Evolutionary conservation across 192 early-diverging fungal species (phyloP).

Genomic region (Coemansia sp.): DNA sequence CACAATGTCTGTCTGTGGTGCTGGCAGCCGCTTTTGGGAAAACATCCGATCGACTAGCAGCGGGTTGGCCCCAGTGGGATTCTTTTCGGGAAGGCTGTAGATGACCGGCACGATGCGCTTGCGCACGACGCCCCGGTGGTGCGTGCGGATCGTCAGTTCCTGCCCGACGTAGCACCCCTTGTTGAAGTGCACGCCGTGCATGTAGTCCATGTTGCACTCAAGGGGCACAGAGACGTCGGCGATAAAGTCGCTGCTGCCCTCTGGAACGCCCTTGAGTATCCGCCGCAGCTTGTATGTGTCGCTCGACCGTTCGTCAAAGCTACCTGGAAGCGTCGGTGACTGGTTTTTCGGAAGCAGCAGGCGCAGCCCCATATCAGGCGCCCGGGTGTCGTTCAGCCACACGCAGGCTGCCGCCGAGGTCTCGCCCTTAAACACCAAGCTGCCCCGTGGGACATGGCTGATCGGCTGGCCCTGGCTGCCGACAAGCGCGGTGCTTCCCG

Average conservation of each 20-base stretch:
- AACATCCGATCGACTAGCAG: constrained; percentile 13
- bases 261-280: constrained; percentile 82
- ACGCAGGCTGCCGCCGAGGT: constrained; percentile 15
- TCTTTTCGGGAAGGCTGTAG: neutral
- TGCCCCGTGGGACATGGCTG: constrained; percentile 35
- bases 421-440: constrained; percentile 36
- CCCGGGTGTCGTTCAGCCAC: constrained; percentile 56
- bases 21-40: constrained; percentile 4
- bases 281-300: constrained; percentile 72
- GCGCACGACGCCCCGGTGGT: constrained; percentile 90
- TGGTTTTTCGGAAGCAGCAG: constrained; percentile 35
- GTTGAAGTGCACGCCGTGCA: constrained; percentile 92
- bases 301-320: constrained; percentile 54
- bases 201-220: constrained; percentile 89
- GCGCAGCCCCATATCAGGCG: constrained; percentile 60
- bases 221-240: constrained; percentile 72
- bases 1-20: constrained; percentile 29
- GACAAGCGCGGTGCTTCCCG: constrained; percentile 33
- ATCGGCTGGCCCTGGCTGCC: constrained; percentile 20
- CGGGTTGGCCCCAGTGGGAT: neutral
- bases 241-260: constrained; percentile 82
- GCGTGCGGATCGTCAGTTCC: constrained; percentile 95
- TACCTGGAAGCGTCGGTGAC: constrained; percentile 44
- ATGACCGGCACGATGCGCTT: constrained; percentile 86
- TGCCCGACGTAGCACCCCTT: constrained; percentile 99